Evolutionary conservation across 2,329 filamentous ascomycete species (phyloP).

Genomic region (Chrysoporthe cubensis): DNA sequence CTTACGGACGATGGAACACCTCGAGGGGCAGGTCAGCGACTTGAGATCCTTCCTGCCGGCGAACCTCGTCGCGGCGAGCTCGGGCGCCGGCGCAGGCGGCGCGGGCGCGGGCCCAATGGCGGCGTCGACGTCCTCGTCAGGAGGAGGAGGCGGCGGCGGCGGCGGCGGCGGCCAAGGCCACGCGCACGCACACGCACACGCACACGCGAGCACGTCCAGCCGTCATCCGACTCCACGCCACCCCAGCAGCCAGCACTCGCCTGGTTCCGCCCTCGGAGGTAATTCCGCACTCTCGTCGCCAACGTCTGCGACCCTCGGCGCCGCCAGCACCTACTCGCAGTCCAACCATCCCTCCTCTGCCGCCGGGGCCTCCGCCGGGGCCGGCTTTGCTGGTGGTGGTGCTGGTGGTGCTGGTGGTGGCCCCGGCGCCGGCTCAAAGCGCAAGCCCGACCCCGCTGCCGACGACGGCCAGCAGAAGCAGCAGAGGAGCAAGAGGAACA

Average conservation of each 20-base stretch:
- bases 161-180: conserved; percentile 11
- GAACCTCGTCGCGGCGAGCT: conserved; percentile 30
- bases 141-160: neutral
- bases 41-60: conserved; percentile 52
- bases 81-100: conserved; percentile 30
- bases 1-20: conserved; percentile 51
- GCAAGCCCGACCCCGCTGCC: conserved; percentile 42
- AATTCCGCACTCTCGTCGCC: conserved; percentile 49
- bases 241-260: conserved; percentile 32
- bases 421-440: conserved; percentile 35
- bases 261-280: conserved; percentile 48
- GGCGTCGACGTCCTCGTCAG: neutral
- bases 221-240: conserved; percentile 33
- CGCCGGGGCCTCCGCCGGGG: neutral
- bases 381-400: conserved; percentile 12
- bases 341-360: neutral
- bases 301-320: conserved; percentile 34
- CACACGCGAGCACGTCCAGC: conserved; percentile 2
- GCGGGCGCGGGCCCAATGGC: neutral
- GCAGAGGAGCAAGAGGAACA: conserved; percentile 64
- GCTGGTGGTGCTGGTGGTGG: too few species aligned
- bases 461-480: conserved; percentile 50
- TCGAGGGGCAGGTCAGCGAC: conserved; percentile 58
- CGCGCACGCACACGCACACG: conserved; percentile 26
- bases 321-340: conserved; percentile 14